A percentile compares a stretch with the other conserved stretches of the same genome.
Conservation (phyloP, 2,329 filamentous ascomycete genomes). For the Cadophora malorum region DNA sequence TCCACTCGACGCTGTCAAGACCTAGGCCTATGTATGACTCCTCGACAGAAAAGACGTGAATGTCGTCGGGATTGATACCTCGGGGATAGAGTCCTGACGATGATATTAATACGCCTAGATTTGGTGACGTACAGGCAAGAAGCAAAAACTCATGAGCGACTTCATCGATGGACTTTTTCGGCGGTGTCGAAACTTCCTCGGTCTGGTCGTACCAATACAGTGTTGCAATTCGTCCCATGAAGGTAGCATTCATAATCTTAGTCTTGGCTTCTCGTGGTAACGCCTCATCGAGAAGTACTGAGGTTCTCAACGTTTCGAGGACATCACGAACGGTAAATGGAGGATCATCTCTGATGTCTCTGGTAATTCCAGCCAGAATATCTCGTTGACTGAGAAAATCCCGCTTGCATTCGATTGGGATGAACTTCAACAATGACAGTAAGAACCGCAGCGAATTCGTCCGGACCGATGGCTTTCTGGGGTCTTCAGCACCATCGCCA, state of each 20-base stretch:
- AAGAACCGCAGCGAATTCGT: constrained; percentile 85
- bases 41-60: constrained; percentile 52
- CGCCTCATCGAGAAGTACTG: constrained; percentile 76
- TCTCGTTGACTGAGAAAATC: constrained; percentile 81
- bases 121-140: constrained; percentile 74
- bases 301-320: constrained; percentile 70
- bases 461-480: constrained; percentile 76
- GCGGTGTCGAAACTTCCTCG: constrained; percentile 52
- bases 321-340: constrained; percentile 78
- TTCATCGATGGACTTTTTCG: constrained; percentile 64
- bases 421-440: constrained; percentile 77
- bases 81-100: constrained; percentile 87
- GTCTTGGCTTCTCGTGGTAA: constrained; percentile 78
- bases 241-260: constrained; percentile 75
- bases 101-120: constrained; percentile 75
- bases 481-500: constrained; percentile 66
- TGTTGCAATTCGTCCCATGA: constrained; percentile 73
- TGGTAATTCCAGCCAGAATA: constrained; percentile 73
- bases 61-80: constrained; percentile 64
- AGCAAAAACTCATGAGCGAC: constrained; percentile 78
- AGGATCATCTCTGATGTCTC: constrained; percentile 79
- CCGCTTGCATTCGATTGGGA: constrained; percentile 77
- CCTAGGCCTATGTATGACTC: constrained; percentile 64
- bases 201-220: constrained; percentile 67
- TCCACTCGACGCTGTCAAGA: constrained; percentile 72